These are phyloP conservation scores for Penicillium egyptiacum DNA, from an alignment of 495 filamentous ascomycete genomes.

Conservation along the genomic window DNA sequence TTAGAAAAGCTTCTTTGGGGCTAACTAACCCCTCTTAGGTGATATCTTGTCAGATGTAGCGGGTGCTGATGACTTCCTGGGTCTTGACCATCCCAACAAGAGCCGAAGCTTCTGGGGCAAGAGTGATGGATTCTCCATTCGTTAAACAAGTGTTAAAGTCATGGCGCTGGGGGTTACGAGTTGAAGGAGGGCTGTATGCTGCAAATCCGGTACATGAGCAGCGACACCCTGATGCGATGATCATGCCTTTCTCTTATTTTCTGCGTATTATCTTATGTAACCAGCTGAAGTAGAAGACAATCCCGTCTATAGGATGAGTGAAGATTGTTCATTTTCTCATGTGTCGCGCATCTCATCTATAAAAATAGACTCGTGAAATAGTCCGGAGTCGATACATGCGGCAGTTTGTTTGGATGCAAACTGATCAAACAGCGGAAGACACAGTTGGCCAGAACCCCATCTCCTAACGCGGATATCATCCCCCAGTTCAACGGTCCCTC, in stretches of 20 bases:
- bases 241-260: conserved; percentile 15
- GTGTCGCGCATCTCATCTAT: neutral
- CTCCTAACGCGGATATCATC: conserved; percentile 26
- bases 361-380: conserved; percentile 1
- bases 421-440: conserved; percentile 36
- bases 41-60: conserved; percentile 78
- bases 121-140: conserved; percentile 66
- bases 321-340: conserved; percentile 3
- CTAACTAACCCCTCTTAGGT: conserved; percentile 53
- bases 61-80: conserved; percentile 74
- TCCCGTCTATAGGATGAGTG: conserved; percentile 18
- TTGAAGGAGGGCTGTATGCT: conserved; percentile 25
- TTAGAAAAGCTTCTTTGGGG: neutral
- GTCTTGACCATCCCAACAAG: conserved; percentile 88
- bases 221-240: conserved; percentile 24
- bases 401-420: conserved; percentile 37
- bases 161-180: conserved; percentile 23
- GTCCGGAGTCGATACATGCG: neutral
- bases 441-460: conserved; percentile 42
- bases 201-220: conserved; percentile 30
- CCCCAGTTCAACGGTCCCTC: conserved; percentile 6
- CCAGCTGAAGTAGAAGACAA: conserved; percentile 23
- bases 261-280: conserved; percentile 11
- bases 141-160: conserved; percentile 41
- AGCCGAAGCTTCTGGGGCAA: conserved; percentile 56